These are phyloP conservation scores for Cardamine occulta DNA, from an alignment of 345 rosid species.

Conservation along the genomic window DNA sequence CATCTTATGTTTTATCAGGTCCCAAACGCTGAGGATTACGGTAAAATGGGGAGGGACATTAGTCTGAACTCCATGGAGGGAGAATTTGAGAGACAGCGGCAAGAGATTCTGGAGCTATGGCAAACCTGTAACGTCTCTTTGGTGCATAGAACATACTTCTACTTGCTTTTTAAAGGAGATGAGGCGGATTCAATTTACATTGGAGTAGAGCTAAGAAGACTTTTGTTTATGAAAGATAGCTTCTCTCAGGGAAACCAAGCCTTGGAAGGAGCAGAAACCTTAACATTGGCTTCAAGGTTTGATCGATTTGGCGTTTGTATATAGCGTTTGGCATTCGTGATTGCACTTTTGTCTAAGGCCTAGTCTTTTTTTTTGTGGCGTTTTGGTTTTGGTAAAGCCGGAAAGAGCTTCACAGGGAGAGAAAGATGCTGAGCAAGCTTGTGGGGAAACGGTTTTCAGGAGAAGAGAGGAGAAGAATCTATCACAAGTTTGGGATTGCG, in stretches of 20 bases:
- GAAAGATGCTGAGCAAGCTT: constrained; percentile 78
- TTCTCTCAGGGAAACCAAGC: constrained; percentile 66
- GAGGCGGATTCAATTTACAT: constrained; percentile 82
- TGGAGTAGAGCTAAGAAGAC: constrained; percentile 94
- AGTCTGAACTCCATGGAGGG: constrained; percentile 61
- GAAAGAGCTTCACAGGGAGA: constrained; percentile 74
- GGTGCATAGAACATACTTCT: constrained; percentile 91
- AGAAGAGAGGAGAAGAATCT: constrained; percentile 69
- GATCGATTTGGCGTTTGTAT: not conserved
- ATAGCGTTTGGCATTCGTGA: constrained; percentile 6
- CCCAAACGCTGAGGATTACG: constrained; percentile 3
- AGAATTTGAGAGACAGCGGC: constrained; percentile 70
- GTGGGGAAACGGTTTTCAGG: constrained; percentile 69
- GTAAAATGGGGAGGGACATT: constrained; percentile 52
- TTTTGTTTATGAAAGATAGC: constrained; percentile 76
- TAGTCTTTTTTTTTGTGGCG: constrained; percentile 10
- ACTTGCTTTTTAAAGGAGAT: constrained; percentile 90
- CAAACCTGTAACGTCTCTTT: constrained; percentile 78
- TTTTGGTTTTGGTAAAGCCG: constrained; percentile 49
- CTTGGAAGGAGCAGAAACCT: constrained; percentile 55
- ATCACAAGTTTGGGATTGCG: constrained; percentile 75
- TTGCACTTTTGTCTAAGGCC: constrained; percentile 21
- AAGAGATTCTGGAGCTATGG: constrained; percentile 84
- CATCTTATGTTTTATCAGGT: constrained; percentile 30
- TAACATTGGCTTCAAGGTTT: constrained; percentile 74